Base-by-base conservation (phyloP, 1,139 yeast species). In the Kodamaea alishanica region DNA sequence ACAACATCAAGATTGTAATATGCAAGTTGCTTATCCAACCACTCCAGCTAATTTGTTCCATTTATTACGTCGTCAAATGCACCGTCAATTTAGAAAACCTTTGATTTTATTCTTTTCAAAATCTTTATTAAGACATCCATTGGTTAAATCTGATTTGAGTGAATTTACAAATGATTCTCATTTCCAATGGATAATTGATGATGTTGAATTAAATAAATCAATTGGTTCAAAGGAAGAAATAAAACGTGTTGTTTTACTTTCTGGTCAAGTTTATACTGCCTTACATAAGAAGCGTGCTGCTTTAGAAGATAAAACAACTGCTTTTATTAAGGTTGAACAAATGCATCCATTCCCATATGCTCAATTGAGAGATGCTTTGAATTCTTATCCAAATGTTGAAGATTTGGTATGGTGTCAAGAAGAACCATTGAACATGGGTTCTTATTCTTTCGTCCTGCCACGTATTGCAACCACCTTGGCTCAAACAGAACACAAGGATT, bases 321-420 rank as follows among this genome's bases (percentile, higher is more conserved):
- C 97, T 5, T 74, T 92, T 63, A 69, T 92, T 56, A 87, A 84
- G 71, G 60, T 94, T 55, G 99, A 94, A 71, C 97, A 94, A 74
- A 63, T 90, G 56, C 97, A 94, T 62, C 99, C 99, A 65, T 94
- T 94, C 97, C 98, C 98, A 67, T 94, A 73, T 69, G 92, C 94
- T 44, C 96, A 87, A 71, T 71, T 94, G 56, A 84, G 89, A 61
- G 97, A 90, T 56, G 70, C 87, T 28, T 72, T 94, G 54, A 75
- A 87, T 67, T 63, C 79, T 40, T 94, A 84, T 75, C 88, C 95
- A 59, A 81, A 81, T 63, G 61, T 84, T 47, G 83, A 84, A 65
- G 98, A 94, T 62, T 71, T 94, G 54, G 95, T 89, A 34, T 94
- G 94, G 94, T 84, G 95, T 68, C 98, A 94, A 74, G 99, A 94